Evolutionary conservation across 805 yeast genomes (phyloP), one percentile per base, ranked within the genome.

Genomic region (Monosporozyma solicola): DNA sequence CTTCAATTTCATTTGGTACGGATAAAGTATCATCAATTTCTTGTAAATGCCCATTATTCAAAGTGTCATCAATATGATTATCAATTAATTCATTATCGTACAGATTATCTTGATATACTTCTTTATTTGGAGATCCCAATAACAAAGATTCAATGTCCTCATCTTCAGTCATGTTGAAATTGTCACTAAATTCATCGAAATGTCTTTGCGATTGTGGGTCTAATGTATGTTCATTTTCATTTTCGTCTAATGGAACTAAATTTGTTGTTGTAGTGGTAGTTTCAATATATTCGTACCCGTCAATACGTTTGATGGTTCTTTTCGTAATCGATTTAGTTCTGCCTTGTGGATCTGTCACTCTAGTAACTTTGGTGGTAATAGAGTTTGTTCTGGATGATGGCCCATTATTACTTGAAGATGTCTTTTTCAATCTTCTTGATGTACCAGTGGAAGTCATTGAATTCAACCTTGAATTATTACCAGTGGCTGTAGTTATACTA

Each of bases 251-350:
- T 13, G 57, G 57, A 22, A 48, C 24, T 2, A 51, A 39, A 63
- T n/a, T 44, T 58, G 65, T 52, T 60, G 75, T 62, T 49, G 75
- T 72, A 1, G 75, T 72, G 1, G 79, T 77, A 6, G 78, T 78
- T 55, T 75, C 77, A 13, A 75, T 73, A 47, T 77, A 71, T 52
- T 79, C 80, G 48, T 64, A 71, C 1, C 80, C 76, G 33, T 80
- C 80, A 56, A 76, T 61, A 48, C 73, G 71, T 56, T 78, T 74
- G 29, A 80, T 71, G 0, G 82, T 79, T 43, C 77, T 77, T 44
- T 75, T 78, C 2, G 83, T 79, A 45, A 80, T 77, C 2, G 83
- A 79, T 53, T 69, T 73, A 0, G 84, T 80, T 43, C 82, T 72
- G 0, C 85, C 85, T 41, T 66, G 69, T 5, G 71, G 65, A 53